Conservation (phyloP, 768 basidiomycete genomes). For the Phanerochaete carnosa region DNA sequence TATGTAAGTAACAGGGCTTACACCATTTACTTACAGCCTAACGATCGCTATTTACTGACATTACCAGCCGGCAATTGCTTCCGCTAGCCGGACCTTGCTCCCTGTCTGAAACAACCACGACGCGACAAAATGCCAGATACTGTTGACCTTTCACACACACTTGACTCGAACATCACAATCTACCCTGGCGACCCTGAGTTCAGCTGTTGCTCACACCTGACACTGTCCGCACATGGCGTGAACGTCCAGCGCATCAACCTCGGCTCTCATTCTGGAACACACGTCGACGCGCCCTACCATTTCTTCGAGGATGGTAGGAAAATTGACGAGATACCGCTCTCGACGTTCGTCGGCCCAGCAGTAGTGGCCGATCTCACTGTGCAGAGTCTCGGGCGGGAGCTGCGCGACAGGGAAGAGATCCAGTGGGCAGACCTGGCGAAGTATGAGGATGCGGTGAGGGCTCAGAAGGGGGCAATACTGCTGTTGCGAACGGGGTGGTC, state of each 20-base stretch:
- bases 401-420: conserved; percentile 12
- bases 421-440: conserved; percentile 15
- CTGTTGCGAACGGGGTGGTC: conserved; percentile 67
- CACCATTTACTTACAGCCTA: no score
- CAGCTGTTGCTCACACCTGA: conserved; percentile 35
- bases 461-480: conserved; percentile 37
- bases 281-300: conserved; percentile 76
- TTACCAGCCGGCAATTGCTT: no score
- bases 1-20: no score
- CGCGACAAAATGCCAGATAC: conserved; percentile 13
- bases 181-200: conserved; percentile 59
- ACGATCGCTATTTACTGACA: no score
- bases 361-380: conserved; percentile 47
- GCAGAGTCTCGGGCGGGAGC: neutral
- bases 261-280: conserved; percentile 73
- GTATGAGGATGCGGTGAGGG: conserved; percentile 24
- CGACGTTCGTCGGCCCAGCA: conserved; percentile 45
- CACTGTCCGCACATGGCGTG: conserved; percentile 44
- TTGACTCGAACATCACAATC: conserved; percentile 40
- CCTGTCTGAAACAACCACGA: neutral
- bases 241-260: conserved; percentile 49
- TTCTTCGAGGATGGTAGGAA: conserved; percentile 55
- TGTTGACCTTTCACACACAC: conserved; percentile 53
- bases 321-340: conserved; percentile 54
- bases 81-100: no score